Percentiles rank a stretch among this genome's conserved stretches.
phyloP scores from a whole-genome alignment of 306 rosid species.

The Begonia masoniana region DNA sequence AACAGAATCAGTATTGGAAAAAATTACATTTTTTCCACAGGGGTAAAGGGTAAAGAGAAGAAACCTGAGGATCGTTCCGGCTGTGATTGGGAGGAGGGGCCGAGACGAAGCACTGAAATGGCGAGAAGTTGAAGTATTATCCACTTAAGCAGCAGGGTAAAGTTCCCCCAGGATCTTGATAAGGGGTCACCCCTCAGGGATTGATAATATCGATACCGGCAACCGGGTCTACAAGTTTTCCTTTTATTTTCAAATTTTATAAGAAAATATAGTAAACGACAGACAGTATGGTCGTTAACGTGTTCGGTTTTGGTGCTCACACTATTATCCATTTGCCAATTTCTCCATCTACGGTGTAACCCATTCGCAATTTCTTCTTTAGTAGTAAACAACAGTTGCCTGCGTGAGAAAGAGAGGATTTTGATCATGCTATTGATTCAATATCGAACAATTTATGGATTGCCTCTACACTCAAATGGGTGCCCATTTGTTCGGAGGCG shows the following conservation, averaged over 20 bases:
- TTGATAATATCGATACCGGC: slow-evolving; percentile 2
- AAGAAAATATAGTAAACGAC: neutral
- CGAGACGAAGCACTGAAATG: slow-evolving; percentile 14
- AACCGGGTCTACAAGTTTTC: slow-evolving; percentile 15
- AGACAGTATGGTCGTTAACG: slow-evolving; percentile 42
- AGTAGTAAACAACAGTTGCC: slow-evolving; percentile 10
- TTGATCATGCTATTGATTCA: slow-evolving; percentile 44
- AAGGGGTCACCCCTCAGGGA: neutral
- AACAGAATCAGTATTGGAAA: too few species aligned
- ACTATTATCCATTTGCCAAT: slow-evolving; percentile 3
- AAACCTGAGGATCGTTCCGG: too few species aligned
- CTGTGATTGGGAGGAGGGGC: neutral
- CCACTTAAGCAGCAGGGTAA: slow-evolving; percentile 5
- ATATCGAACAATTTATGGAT: slow-evolving; percentile 33
- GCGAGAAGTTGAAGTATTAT: slow-evolving; percentile 25
- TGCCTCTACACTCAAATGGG: slow-evolving; percentile 15
- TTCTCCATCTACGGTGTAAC: neutral
- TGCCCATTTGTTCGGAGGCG: slow-evolving; percentile 20
- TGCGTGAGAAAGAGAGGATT: neutral
- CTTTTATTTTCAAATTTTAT: neutral
- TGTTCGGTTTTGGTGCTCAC: slow-evolving; percentile 43
- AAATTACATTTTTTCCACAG: too few species aligned
- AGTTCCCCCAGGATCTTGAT: neutral
- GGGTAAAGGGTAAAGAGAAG: too few species aligned
- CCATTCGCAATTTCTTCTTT: neutral